Evolutionary conservation across 371 early-diverging fungal species (phyloP).

Genomic region (Mortierella sp.): DNA sequence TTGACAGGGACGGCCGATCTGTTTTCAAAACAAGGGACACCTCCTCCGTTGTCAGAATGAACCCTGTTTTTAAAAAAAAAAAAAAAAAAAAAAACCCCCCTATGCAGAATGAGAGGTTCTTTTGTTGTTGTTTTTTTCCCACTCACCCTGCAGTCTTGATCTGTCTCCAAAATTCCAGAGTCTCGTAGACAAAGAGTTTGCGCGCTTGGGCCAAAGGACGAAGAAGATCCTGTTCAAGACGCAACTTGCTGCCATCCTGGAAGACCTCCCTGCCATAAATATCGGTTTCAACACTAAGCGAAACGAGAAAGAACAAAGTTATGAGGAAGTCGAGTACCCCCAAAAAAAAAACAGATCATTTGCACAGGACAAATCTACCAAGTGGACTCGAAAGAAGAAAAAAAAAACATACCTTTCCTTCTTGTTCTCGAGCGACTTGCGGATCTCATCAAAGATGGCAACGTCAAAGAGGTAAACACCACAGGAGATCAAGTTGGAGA

Average conservation of each 20-base stretch:
- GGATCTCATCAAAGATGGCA: slow-evolving; percentile 87
- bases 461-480: slow-evolving; percentile 92
- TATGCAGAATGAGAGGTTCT: no score
- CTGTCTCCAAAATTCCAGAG: slow-evolving; percentile 91
- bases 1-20: slow-evolving; percentile 95
- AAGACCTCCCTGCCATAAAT: slow-evolving; percentile 57
- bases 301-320: slow-evolving; percentile 1
- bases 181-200: slow-evolving; percentile 84
- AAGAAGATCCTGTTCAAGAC: slow-evolving; percentile 93
- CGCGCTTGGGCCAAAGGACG: slow-evolving; percentile 82
- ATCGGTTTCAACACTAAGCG: slow-evolving; percentile 47
- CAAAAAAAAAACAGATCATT: background rate
- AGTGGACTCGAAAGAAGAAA: no score
- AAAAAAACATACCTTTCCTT: slow-evolving; percentile 62
- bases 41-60: no score
- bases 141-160: slow-evolving; percentile 90
- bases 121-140: no score
- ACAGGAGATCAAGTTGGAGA: slow-evolving; percentile 93
- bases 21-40: background rate
- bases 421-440: slow-evolving; percentile 75
- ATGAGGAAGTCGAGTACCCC: background rate
- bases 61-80: no score
- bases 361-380: no score
- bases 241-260: slow-evolving; percentile 74
- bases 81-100: no score